Base-by-base conservation (phyloP, 257 asterid species). In the Schizonepeta tenuifolia region DNA sequence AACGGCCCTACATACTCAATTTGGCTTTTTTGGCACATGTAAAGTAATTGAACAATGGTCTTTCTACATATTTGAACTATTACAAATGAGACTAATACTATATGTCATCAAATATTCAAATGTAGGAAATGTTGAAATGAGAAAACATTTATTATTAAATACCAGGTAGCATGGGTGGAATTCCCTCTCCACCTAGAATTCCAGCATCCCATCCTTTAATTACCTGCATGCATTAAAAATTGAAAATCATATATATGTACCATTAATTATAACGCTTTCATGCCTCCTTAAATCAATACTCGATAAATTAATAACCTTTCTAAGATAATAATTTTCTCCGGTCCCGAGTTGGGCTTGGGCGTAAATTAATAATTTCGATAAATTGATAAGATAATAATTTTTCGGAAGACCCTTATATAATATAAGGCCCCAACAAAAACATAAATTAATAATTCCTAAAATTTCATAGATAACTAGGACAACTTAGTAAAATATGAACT, bases 131-230 rank as follows among this genome's bases (percentile, higher is more conserved):
- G n/a, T n/a, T n/a, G n/a, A n/a, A 24, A 65, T n/a, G 62, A 53
- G 6, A 20, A 65, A 33, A 38, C 53, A 26, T 64, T 7, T 44
- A 17, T 17, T 3, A 14, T 4, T 13, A 15, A n/a, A 10, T 85
- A 92, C 98, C 98, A 59, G 94, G 76, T 55, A 77, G 86, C 98
- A 93, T 91, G 77, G 96, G 87, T 40, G 97, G 98, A 73, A 92
- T 62, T 53, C 97, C 96, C 66, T 91, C 96, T 26, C 92, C 96
- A 44, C 98, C 97, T 10, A 91, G 71, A 79, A 93, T 91, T 59
- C 97, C 98, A 69, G 82, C 83, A 85, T 93, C 98, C 98, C 98
- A 93, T 69, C 98, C 97, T 83, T 86, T 91, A 74, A 93, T 93
- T 67, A 93, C 98, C 98, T 92, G 66, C 73, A 76, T 51, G 8